Conservation (phyloP, 2,329 filamentous ascomycete genomes). For the Aspergillus hiratsukae region DNA sequence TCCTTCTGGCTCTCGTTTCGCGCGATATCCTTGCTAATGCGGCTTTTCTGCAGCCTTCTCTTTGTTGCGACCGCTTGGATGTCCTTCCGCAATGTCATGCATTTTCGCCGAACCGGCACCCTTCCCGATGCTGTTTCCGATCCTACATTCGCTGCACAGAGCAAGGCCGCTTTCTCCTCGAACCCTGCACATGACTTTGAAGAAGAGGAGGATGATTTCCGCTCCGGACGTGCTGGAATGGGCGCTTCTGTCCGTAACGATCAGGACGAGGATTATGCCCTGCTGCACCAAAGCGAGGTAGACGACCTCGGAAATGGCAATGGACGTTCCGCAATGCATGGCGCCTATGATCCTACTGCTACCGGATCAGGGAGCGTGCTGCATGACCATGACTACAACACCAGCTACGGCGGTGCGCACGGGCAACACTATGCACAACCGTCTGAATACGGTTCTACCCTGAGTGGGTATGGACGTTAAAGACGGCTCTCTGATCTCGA, state of each 20-base stretch:
- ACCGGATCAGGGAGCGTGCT: slow-evolving; percentile 28
- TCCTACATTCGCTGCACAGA: slow-evolving; percentile 47
- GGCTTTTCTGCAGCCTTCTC: slow-evolving; percentile 41
- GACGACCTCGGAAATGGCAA: slow-evolving; percentile 38
- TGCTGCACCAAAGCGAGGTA: slow-evolving; percentile 45
- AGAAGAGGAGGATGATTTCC: slow-evolving; percentile 43
- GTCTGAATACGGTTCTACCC: slow-evolving; percentile 11
- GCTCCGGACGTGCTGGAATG: slow-evolving; percentile 38
- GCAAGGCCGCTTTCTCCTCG: slow-evolving; percentile 45
- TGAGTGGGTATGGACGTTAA: slow-evolving; percentile 15
- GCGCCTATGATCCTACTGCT: slow-evolving; percentile 38
- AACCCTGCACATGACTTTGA: slow-evolving; percentile 44
- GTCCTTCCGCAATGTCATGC: slow-evolving; percentile 51
- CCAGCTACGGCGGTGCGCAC: slow-evolving; percentile 39
- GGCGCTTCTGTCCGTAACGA: slow-evolving; percentile 37
- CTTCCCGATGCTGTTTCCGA: slow-evolving; percentile 45
- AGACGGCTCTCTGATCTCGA: neutral
- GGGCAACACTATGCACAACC: slow-evolving; percentile 29
- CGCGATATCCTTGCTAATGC: neutral
- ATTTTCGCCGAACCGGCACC: slow-evolving; percentile 54
- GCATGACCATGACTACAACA: slow-evolving; percentile 42
- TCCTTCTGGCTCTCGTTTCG: neutral
- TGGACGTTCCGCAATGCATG: slow-evolving; percentile 33
- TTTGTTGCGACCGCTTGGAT: slow-evolving; percentile 51
- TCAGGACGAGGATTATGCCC: slow-evolving; percentile 49